Conservation (phyloP, 345 rosid species). For the Lumnitzera racemosa region DNA sequence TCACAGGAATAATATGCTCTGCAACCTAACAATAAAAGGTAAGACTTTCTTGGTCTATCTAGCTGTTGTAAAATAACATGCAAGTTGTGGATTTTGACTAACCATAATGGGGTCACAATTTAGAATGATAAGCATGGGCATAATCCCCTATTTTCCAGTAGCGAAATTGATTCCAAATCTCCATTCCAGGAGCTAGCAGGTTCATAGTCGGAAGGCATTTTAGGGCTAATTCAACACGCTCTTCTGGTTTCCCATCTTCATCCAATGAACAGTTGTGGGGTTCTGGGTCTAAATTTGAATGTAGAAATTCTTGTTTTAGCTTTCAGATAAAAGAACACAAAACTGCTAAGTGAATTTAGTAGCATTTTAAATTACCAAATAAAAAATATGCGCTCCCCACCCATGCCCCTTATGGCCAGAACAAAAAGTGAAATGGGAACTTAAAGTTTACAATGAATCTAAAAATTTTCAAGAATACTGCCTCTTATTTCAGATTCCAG, state of each 20-base stretch:
- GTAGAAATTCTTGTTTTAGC: too few species aligned
- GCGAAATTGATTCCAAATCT: constrained; percentile 31
- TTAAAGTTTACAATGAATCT: too few species aligned
- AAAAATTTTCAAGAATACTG: too few species aligned
- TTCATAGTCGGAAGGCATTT: constrained; percentile 64
- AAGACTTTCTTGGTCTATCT: constrained; percentile 1
- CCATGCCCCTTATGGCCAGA: too few species aligned
- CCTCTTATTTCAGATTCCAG: too few species aligned
- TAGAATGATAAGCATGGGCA: constrained; percentile 70
- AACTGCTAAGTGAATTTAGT: too few species aligned
- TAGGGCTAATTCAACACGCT: constrained; percentile 53
- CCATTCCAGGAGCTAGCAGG: constrained; percentile 32
- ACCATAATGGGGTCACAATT: constrained; percentile 65
- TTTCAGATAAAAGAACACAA: too few species aligned
- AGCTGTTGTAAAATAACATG: not conserved
- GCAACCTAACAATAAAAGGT: constrained; percentile 47
- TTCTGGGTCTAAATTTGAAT: constrained; percentile 49
- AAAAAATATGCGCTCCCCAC: too few species aligned
- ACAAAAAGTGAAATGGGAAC: too few species aligned
- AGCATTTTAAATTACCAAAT: too few species aligned
- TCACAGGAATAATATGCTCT: constrained; percentile 40
- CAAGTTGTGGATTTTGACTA: constrained; percentile 11
- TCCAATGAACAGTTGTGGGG: constrained; percentile 32
- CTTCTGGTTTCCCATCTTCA: constrained; percentile 61
- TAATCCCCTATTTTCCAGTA: constrained; percentile 92